Conservation (phyloP, 2,329 filamentous ascomycete genomes). For the Fusarium tuaranense region DNA sequence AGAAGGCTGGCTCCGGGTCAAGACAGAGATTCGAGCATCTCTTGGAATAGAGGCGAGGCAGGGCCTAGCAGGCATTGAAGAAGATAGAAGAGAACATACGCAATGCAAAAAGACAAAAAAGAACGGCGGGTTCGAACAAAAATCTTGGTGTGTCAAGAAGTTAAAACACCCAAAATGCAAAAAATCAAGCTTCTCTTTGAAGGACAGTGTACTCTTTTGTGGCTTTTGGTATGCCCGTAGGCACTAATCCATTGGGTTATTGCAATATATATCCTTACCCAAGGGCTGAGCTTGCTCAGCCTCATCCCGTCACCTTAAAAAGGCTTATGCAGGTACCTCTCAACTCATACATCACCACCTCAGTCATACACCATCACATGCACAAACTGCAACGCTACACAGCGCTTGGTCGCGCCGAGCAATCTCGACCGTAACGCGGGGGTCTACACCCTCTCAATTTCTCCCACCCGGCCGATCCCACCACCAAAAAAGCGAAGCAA, state of each 20-base stretch:
- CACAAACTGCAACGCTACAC: slow-evolving; percentile 13
- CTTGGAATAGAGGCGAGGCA: neutral
- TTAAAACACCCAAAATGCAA: neutral
- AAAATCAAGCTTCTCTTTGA: neutral
- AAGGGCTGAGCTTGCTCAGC: neutral
- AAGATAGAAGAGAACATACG: neutral
- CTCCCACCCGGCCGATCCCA: neutral
- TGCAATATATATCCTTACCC: neutral
- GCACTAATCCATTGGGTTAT: neutral
- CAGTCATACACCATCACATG: slow-evolving; percentile 9
- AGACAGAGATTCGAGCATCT: neutral
- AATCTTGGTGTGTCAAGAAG: neutral
- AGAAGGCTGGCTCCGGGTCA: neutral
- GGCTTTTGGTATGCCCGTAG: neutral
- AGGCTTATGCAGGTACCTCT: slow-evolving; percentile 2
- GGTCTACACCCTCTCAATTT: neutral
- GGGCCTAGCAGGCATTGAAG: neutral
- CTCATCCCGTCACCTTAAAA: neutral
- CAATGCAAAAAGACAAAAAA: neutral
- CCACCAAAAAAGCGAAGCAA: neutral
- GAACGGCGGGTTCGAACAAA: neutral
- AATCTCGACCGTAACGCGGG: neutral
- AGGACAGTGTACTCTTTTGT: no score
- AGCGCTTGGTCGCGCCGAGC: slow-evolving; percentile 2
- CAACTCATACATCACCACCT: slow-evolving; percentile 5